Conservation (phyloP, 2,329 filamentous ascomycete species). For the Metarhizium sp. region DNA sequence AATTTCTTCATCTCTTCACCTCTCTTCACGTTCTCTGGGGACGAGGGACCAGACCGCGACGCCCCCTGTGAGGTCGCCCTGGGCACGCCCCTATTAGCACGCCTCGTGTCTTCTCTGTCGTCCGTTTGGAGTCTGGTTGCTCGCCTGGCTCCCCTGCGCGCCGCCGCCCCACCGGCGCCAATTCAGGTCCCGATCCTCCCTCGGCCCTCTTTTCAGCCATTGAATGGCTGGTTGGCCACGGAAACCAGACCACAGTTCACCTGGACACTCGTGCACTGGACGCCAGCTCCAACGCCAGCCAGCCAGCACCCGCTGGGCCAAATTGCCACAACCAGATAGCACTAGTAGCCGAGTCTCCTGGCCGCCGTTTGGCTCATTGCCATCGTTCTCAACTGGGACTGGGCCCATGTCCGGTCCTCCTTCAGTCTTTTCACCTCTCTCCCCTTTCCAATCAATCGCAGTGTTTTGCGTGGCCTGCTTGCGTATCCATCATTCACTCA, state of each 20-base stretch:
- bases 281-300: neutral
- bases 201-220: neutral
- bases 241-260: neutral
- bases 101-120: neutral
- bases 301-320: neutral
- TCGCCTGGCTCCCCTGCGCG: neutral
- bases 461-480: neutral
- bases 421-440: constrained; percentile 10
- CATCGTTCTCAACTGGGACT: neutral
- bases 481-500: constrained; percentile 1
- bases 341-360: no score
- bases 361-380: neutral
- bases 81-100: no score
- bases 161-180: neutral
- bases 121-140: no score
- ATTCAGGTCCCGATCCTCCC: neutral
- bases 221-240: no score
- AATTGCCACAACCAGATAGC: no score
- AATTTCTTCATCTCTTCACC: no score
- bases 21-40: no score
- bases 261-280: neutral
- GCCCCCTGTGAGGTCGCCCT: no score
- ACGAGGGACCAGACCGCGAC: no score
- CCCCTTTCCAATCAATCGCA: constrained; percentile 7
- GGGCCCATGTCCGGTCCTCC: constrained; percentile 5